Conservation (phyloP, 2,329 filamentous ascomycete species). For the Akanthomyces dipterigenus region DNA sequence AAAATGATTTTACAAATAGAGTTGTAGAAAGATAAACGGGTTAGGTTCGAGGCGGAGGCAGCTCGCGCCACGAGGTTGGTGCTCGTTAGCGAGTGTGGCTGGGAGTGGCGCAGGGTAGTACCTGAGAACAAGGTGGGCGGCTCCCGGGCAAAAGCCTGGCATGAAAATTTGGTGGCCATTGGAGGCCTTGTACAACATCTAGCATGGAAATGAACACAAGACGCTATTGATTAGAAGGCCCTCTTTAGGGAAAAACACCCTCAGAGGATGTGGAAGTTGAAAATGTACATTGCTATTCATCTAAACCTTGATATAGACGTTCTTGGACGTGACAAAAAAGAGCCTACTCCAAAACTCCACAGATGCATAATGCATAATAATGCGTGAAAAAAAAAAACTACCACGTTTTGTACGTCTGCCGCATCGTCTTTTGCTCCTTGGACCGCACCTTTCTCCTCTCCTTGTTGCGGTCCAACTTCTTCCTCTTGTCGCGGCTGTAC, state of each 20-base stretch:
- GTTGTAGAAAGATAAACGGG: not conserved
- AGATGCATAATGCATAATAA: conserved; percentile 6
- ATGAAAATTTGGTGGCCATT: not conserved
- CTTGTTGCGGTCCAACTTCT: conserved; percentile 78
- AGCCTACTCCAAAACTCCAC: conserved; percentile 1
- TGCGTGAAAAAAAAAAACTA: conserved; percentile 14
- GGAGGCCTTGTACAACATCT: not conserved
- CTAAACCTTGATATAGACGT: not conserved
- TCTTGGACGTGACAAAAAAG: not conserved
- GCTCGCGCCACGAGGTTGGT: conserved; percentile 5
- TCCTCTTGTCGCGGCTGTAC: conserved; percentile 70
- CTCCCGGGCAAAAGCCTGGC: too few relatives aligned
- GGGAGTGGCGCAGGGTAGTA: not conserved
- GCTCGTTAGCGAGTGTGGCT: not conserved
- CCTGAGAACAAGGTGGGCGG: too few relatives aligned
- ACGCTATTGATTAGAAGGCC: conserved; percentile 6
- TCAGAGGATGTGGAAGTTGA: too few relatives aligned
- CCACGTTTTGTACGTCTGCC: conserved; percentile 59
- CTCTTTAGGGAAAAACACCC: not conserved
- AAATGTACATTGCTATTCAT: conserved; percentile 3
- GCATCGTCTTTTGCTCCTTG: conserved; percentile 61
- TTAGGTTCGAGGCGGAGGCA: not conserved
- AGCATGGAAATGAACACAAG: not conserved
- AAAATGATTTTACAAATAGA: not conserved
- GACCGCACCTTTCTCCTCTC: conserved; percentile 74